Percentiles rank a stretch among this genome's conserved stretches.
Conservation (phyloP, 352 stramenopile genomes). For the Phytophthora sp. region DNA sequence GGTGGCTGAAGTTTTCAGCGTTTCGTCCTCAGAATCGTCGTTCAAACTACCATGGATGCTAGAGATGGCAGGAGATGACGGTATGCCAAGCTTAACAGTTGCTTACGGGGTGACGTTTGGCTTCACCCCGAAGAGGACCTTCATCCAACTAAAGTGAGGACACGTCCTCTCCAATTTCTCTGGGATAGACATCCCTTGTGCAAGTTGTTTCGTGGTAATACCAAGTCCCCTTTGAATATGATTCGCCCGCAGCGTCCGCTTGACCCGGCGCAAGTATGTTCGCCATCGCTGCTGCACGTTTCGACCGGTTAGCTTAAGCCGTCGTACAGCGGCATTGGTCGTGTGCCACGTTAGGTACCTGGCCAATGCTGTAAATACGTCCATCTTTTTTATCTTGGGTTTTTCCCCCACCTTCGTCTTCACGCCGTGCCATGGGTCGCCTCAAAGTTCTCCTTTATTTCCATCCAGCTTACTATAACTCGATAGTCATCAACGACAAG, state of each 20-base stretch:
- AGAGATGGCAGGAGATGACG: too few relatives aligned
- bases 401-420: constrained; percentile 12
- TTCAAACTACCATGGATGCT: too few relatives aligned
- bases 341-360: constrained; percentile 3
- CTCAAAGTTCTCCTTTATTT: constrained; percentile 20
- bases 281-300: constrained; percentile 12
- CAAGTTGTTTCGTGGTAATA: too few relatives aligned
- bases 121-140: constrained; percentile 9
- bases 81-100: constrained; percentile 3
- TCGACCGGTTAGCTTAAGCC: constrained; percentile 9
- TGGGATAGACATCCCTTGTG: constrained; percentile 4
- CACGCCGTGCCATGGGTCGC: constrained; percentile 8
- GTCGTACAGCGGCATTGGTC: not conserved
- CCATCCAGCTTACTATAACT: constrained; percentile 33
- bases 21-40: too few relatives aligned
- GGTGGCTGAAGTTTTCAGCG: too few relatives aligned
- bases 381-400: constrained; percentile 9
- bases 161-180: constrained; percentile 19
- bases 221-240: constrained; percentile 1
- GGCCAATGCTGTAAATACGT: constrained; percentile 3
- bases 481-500: constrained; percentile 10
- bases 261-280: constrained; percentile 16
- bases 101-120: not conserved
- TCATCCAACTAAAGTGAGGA: constrained; percentile 21
- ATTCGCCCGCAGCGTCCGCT: not conserved